Evolutionary conservation across 306 rosid species (phyloP), one percentile per base, ranked within the genome.

Genomic region (Prunus mume): DNA sequence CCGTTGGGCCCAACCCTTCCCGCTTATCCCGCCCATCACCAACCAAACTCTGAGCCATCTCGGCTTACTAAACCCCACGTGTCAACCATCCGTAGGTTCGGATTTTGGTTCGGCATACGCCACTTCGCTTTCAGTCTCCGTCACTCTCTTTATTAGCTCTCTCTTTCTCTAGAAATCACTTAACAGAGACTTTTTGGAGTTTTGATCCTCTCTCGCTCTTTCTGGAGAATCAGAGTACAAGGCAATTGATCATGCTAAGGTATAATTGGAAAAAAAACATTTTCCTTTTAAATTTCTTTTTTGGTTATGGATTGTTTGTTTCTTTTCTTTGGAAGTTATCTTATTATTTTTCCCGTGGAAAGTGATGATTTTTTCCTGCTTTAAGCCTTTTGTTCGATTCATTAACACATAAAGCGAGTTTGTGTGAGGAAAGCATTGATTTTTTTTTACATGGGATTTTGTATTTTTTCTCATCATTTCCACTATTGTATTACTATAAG

Each of bases 21-120:
- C 18, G n/a, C 83, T 73, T 63, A 74, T 87, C 84, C 52, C 67
- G 76, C 78, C 17, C 46, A 38, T 22, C 34, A 64, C 72, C 82
- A n/a, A 18, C 30, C 84, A 17, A 60, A 60, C 72, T 13, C 77
- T n/a, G 61, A 69, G 51, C 88, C 88, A 4, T 56, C 24, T 9
- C 1, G 0, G 61, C 32, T 71, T 41, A 80, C 77, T 3, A 24
- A 41, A 1, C 15, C 6, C 76, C 87, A 88, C 93, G 88, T 85
- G 97, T 72, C 83, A 0, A 6, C 0, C 32, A 81, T 80, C 83
- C 0, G 47, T 71, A 20, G 93, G 69, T 71, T 84, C 80, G 80
- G 88, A 50, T 0, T 3, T 15, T 58, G 91, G 73, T 22, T 76
- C 83, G 87, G 91, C 0, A 27, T 57, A n/a, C 49, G 75, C 84